phyloP scores from a whole-genome alignment of 2,329 filamentous ascomycete genomes.

The Diatrype stigma region DNA sequence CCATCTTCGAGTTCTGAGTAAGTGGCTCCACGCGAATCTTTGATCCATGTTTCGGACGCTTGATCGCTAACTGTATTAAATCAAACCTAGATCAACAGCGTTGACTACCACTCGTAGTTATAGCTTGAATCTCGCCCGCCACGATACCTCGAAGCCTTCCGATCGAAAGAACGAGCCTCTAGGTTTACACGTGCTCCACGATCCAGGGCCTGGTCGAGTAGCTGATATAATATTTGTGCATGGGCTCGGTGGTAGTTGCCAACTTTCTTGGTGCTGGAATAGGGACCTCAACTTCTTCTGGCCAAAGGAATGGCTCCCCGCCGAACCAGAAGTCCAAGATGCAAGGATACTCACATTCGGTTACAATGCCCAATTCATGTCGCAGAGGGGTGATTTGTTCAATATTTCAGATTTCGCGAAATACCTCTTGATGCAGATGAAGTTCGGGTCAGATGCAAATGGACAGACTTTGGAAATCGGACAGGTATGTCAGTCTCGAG shows the following conservation, averaged over 20 bases:
- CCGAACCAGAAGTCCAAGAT: background rate
- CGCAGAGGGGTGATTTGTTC: background rate
- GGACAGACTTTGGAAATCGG: background rate
- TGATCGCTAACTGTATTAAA: too few species aligned
- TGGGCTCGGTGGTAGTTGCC: background rate
- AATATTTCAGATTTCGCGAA: slow-evolving; percentile 3
- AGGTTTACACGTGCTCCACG: too few species aligned
- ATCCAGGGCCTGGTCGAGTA: too few species aligned
- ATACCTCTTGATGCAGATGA: background rate
- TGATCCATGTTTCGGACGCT: too few species aligned
- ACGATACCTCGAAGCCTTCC: too few species aligned
- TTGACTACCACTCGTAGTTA: too few species aligned
- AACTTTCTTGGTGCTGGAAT: slow-evolving; percentile 1
- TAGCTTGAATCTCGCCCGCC: too few species aligned
- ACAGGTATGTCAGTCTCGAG: too few species aligned
- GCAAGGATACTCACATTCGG: slow-evolving; percentile 4
- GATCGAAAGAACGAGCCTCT: too few species aligned
- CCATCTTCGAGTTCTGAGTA: too few species aligned
- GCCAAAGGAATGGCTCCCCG: background rate
- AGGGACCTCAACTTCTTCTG: slow-evolving; percentile 1
- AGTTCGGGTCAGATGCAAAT: background rate
- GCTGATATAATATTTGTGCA: slow-evolving; percentile 4
- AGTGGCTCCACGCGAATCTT: too few species aligned
- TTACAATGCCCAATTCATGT: slow-evolving; percentile 3
- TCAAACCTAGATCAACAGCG: too few species aligned